Conservation (phyloP, 352 stramenopile species). For the Globisporangium okanoganense region DNA sequence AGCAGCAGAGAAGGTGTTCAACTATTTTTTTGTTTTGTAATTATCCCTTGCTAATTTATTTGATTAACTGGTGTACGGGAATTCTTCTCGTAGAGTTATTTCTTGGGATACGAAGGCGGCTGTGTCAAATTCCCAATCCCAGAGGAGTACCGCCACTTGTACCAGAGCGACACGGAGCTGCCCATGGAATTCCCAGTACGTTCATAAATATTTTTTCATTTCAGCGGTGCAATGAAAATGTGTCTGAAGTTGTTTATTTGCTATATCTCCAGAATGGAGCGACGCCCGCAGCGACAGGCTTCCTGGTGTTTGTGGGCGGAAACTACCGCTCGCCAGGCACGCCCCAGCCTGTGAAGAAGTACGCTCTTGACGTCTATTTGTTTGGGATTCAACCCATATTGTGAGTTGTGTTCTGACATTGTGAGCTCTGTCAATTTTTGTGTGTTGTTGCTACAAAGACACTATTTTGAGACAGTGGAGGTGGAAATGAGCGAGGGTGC, state of each 20-base stretch:
- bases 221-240: not conserved
- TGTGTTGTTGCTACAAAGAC: constrained; percentile 17
- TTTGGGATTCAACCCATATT: not conserved
- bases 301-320: constrained; percentile 64
- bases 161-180: constrained; percentile 71
- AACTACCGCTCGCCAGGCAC: constrained; percentile 34
- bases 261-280: constrained; percentile 48
- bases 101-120: constrained; percentile 64
- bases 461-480: constrained; percentile 74
- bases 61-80: not conserved
- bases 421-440: not conserved
- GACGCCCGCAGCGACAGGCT: constrained; percentile 63
- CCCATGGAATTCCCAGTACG: constrained; percentile 77
- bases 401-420: not conserved
- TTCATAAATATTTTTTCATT: not conserved
- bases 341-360: constrained; percentile 52
- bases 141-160: constrained; percentile 62
- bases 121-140: constrained; percentile 80
- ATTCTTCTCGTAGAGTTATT: constrained; percentile 47
- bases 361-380: not conserved
- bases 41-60: not conserved
- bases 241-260: not conserved
- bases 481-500: constrained; percentile 43
- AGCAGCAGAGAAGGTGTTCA: constrained; percentile 42
- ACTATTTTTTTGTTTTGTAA: not conserved